A percentile compares a stretch with the other conserved stretches of the same genome.
phyloP scores from a whole-genome alignment of 1,139 yeast species.

The Protomyces arabidopsidicola region DNA sequence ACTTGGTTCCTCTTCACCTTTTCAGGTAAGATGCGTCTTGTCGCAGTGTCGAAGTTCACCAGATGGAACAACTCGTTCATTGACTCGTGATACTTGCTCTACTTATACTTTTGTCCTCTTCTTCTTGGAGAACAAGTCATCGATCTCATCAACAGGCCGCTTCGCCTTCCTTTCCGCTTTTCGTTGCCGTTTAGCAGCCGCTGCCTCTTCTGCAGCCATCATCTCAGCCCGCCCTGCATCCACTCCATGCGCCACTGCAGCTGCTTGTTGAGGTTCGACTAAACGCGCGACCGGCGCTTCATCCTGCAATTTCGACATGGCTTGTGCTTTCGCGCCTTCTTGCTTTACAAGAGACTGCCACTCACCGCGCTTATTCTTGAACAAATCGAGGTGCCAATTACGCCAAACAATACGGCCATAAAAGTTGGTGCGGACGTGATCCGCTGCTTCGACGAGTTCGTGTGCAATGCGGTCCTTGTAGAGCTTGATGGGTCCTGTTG shows the following conservation, averaged over 20 bases:
- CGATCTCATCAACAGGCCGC: neutral
- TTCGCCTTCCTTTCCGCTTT: neutral
- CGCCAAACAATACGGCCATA: conserved; percentile 94
- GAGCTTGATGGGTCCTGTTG: conserved; percentile 70
- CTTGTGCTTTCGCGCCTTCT: conserved; percentile 7
- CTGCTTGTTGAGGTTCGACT: neutral
- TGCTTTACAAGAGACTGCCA: conserved; percentile 27
- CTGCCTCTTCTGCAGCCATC: neutral
- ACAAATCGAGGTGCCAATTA: conserved; percentile 84
- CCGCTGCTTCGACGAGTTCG: conserved; percentile 51
- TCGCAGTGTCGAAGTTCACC: too few species aligned
- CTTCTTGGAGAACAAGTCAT: neutral
- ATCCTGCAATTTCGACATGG: conserved; percentile 3
- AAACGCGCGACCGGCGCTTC: neutral
- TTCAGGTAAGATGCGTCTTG: too few species aligned
- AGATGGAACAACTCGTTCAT: too few species aligned
- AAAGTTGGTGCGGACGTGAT: conserved; percentile 60
- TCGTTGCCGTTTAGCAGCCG: neutral
- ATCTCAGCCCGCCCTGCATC: neutral
- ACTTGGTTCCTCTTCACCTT: too few species aligned
- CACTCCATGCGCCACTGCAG: neutral
- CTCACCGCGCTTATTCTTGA: conserved; percentile 34
- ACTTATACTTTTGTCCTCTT: neutral
- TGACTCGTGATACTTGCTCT: too few species aligned
- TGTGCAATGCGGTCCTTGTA: conserved; percentile 83